Evolutionary conservation across 2,329 filamentous ascomycete genomes (phyloP), one percentile per base, ranked within the genome.

Genomic region (Fusarium sororula): DNA sequence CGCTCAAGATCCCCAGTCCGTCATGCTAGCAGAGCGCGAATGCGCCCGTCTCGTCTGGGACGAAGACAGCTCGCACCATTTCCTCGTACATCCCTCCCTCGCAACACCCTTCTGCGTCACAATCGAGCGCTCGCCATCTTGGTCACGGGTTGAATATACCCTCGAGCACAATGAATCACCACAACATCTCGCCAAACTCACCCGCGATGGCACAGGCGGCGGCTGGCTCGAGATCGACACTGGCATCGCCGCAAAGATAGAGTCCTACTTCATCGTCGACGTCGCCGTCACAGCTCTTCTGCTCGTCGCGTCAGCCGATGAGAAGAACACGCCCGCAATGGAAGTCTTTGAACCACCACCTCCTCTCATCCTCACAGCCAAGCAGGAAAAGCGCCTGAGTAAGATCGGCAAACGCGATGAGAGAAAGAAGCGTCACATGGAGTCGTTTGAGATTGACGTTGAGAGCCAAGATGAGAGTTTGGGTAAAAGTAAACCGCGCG

Each of bases 21-120:
- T 91, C 8, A 85, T 86, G 66, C 88, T 91, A 39, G 92, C 92
- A 1, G 90, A 93, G 79, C 87, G 88, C 38, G 92, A 94, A 82
- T 91, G 90, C 75, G 93, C 90, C 30, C 87, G 91, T 6, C 87
- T 95, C 5, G 89, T 93, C n/a, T 94, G 91, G 89, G 90, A 92
- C 77, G 87, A 89, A 37, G 90, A 92, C 77, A 87, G 84, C 64
- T 80, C 82, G 11, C 87, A 84, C 75, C 87, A 91, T 80, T 92
- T 89, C 79, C 84, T 92, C n/a, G 89, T 88, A 35, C 90, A 92
- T 78, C 89, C 89, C 5, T 88, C 89, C 1, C 84, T 92, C 24
- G 87, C 88, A n/a, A 87, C 88, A 47, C 90, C 90, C 1, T 92
- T 92, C 79, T 87, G 88, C 79, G 84, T 92, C 41, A 87, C 88